These are phyloP conservation scores for Solanum clarkiae DNA, from an alignment of 257 asterid genomes.

Conservation along the genomic window DNA sequence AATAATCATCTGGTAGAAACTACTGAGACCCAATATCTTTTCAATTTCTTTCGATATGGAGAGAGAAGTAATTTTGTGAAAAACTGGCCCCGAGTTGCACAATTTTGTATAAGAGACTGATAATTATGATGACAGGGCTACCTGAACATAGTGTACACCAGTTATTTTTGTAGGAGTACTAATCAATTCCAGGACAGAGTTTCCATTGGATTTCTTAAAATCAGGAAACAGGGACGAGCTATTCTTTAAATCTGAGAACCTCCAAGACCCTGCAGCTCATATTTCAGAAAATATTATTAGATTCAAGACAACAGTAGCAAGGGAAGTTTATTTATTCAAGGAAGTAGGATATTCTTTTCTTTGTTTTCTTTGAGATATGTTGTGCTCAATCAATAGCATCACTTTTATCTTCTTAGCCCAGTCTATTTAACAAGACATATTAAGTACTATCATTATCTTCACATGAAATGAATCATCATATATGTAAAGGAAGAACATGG, in stretches of 20 bases:
- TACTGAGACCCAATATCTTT: neutral
- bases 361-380: neutral
- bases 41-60: neutral
- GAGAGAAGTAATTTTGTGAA: neutral
- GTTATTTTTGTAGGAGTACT: constrained; percentile 84
- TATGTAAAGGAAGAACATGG: neutral
- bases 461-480: neutral
- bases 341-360: neutral
- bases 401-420: neutral
- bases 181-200: constrained; percentile 69
- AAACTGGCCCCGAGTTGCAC: neutral
- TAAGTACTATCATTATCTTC: neutral
- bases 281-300: neutral
- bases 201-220: constrained; percentile 67
- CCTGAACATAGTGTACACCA: constrained; percentile 99
- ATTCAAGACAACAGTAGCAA: neutral
- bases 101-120: neutral
- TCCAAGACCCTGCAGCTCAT: constrained; percentile 69
- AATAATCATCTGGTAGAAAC: neutral
- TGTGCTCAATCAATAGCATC: neutral
- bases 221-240: constrained; percentile 72
- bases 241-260: constrained; percentile 55
- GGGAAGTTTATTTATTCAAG: neutral
- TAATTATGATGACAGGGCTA: constrained; percentile 14
- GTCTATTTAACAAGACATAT: neutral